Evolutionary conservation across 345 rosid genomes (phyloP).

Genomic region (Populus euphratica): DNA sequence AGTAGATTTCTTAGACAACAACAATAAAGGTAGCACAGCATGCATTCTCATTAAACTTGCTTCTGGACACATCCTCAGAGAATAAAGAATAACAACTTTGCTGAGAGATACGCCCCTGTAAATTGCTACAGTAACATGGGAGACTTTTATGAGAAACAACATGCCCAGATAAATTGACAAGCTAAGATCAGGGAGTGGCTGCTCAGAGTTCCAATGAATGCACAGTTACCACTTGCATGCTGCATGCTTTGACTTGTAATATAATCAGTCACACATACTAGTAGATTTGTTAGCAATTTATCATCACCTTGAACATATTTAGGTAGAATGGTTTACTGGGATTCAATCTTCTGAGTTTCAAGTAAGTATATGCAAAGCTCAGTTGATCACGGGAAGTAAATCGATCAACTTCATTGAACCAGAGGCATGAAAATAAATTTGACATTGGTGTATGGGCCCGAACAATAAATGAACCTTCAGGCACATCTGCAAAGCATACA

Average conservation of each 20-base stretch:
- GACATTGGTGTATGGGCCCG: conserved; percentile 94
- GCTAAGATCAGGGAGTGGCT: not conserved
- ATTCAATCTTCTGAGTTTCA: conserved; percentile 73
- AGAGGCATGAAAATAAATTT: conserved; percentile 82
- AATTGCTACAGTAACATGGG: not conserved
- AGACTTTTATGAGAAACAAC: not conserved
- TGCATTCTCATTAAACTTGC: not conserved
- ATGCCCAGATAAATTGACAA: not conserved
- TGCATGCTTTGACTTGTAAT: not conserved
- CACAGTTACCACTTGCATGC: not conserved
- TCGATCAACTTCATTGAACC: conserved; percentile 94
- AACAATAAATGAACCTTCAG: conserved; percentile 90
- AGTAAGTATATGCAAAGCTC: conserved; percentile 89
- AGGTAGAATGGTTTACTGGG: conserved; percentile 63
- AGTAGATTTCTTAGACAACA: not conserved
- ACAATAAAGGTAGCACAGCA: not conserved
- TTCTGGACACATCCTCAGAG: not conserved
- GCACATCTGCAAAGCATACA: conserved; percentile 66
- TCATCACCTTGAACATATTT: conserved; percentile 82
- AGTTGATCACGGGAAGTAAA: conserved; percentile 90
- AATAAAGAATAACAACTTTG: not conserved
- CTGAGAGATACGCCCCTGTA: not conserved
- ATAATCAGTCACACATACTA: not conserved
- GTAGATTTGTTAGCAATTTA: not conserved
- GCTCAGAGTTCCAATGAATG: not conserved